Base-by-base conservation (phyloP, 805 yeast genomes). In the Helenozyma rhizophorensis region DNA sequence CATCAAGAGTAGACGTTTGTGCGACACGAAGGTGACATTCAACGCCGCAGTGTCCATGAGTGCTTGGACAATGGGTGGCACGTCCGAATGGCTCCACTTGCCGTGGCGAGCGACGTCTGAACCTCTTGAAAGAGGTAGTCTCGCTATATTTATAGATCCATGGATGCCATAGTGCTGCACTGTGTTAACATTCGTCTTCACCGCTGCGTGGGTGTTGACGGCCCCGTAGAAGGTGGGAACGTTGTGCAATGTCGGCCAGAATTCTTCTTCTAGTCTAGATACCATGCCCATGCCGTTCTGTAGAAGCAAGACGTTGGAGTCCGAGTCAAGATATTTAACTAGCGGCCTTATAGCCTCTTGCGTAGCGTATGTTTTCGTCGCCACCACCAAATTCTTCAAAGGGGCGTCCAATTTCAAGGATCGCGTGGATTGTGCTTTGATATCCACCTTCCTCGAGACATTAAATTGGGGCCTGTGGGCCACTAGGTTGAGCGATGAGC, bases 241-340 rank as follows among this genome's bases (percentile, higher is more conserved):
- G 0, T 42, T 46, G 2, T 39, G 32, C 1, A 27, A 26, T 3
- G 57, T 48, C 4, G 76, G 76, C 88, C 90, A 84, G 6, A 76
- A 56, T 14, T 59, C 51, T 2, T 58, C 51, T n/a, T 63, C 53
- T 9, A 86, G 46, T 36, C 69, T 66, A 9, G 72, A 83, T 6
- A 71, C 53, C 25, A 76, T 67, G 8, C 97, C 97, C 67, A 88
- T 69, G 1, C 88, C 98, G 54, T 93, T 86, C 35, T 86, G 97
- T n/a, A 89, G 47, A 14, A 89, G 54, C 27, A 89, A 43, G 3
- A 88, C 54, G 36, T 76, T 78, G 1, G 89, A 71, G 3, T 61
- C 50, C 2, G 61, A 50, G 18, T 60, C 55, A 18, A 90, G 67
- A 34, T 60, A 60, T 1, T 70, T 66, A 14, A 76, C 40, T 32